These are phyloP conservation scores for Desmodesmus armatus DNA, from an alignment of 139 green algal species.

Conservation along the genomic window DNA sequence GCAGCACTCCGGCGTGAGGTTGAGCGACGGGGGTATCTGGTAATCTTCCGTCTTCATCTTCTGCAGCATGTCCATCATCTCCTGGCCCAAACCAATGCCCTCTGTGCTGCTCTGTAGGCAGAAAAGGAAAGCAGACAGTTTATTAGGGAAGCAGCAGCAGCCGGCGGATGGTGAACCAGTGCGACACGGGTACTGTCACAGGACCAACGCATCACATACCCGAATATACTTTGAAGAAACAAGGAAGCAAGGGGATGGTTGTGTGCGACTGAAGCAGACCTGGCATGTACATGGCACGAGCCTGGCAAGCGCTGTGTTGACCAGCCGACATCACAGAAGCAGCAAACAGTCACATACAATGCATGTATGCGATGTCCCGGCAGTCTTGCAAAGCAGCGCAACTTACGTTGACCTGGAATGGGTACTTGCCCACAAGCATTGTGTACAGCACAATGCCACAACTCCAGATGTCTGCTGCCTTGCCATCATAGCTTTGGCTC, in stretches of 20 bases:
- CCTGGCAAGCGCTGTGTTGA: too few relatives aligned
- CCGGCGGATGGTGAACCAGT: neutral
- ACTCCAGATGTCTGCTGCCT: constrained; percentile 71
- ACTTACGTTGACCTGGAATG: neutral
- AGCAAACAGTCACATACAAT: neutral
- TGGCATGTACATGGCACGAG: too few relatives aligned
- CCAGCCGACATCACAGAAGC: neutral
- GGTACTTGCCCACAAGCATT: constrained; percentile 60
- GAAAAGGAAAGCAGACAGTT: neutral
- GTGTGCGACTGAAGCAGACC: too few relatives aligned
- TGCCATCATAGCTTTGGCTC: constrained; percentile 43
- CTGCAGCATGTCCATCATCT: too few relatives aligned
- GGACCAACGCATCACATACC: too few relatives aligned
- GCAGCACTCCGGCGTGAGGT: constrained; percentile 62
- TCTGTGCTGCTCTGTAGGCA: neutral
- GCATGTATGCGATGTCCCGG: neutral
- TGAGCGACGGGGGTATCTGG: neutral
- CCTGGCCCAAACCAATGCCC: too few relatives aligned
- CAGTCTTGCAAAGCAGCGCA: neutral
- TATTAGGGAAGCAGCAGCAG: neutral
- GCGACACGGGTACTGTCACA: neutral
- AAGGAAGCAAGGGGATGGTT: neutral
- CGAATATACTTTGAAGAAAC: neutral
- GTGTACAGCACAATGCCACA: constrained; percentile 77
- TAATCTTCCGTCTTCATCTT: neutral